These are phyloP conservation scores for Neonectria punicea DNA, from an alignment of 2,329 filamentous ascomycete species.

Conservation along the genomic window DNA sequence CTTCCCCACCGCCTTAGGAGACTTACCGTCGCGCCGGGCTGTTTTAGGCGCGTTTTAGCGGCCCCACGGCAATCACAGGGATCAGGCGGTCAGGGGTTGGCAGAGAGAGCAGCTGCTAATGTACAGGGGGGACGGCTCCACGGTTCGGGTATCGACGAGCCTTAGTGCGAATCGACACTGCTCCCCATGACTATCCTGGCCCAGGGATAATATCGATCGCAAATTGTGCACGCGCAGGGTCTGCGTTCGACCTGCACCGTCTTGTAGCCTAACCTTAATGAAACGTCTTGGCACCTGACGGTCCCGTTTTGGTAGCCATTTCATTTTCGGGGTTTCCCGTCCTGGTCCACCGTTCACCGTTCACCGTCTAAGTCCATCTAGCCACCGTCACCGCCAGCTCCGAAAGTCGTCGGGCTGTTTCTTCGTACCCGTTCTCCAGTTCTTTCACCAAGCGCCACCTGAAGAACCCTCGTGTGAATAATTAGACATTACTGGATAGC, in stretches of 20 bases:
- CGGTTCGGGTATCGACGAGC: not conserved
- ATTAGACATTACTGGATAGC: constrained; percentile 5
- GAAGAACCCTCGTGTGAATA: not conserved
- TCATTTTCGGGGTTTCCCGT: not conserved
- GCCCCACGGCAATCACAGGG: not conserved
- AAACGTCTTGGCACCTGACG: constrained; percentile 14
- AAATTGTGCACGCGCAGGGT: not conserved
- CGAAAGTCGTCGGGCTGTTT: not conserved
- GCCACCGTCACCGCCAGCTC: not conserved
- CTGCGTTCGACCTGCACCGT: too few species aligned
- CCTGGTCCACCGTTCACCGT: not conserved
- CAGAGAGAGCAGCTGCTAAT: too few species aligned
- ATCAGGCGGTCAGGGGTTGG: not conserved
- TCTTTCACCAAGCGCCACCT: not conserved
- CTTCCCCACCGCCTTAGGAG: not conserved
- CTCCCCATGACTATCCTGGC: not conserved
- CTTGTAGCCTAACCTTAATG: constrained; percentile 10
- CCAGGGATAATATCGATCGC: not conserved
- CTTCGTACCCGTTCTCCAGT: not conserved
- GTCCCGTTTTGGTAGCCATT: not conserved
- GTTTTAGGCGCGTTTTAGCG: constrained; percentile 21
- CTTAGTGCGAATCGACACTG: not conserved
- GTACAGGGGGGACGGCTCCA: not conserved
- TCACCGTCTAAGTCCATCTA: not conserved
- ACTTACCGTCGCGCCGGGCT: constrained; percentile 15